Conservation (phyloP, 208 protist species). For the Trypanosoma brucei region DNA sequence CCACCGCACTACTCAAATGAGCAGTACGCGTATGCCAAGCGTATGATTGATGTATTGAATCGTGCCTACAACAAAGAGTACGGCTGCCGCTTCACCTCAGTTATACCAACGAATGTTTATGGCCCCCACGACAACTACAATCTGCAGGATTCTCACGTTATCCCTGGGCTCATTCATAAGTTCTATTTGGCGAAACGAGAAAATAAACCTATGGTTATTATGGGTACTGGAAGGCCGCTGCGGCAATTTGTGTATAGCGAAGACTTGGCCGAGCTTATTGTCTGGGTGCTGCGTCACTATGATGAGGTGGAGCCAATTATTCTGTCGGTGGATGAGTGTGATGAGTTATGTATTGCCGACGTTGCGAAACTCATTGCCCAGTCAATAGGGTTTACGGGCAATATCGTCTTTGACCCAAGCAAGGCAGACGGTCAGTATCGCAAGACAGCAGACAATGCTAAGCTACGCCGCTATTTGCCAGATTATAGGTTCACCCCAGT, state of each 20-base stretch:
- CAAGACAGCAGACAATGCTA: slow-evolving; percentile 91
- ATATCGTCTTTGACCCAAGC: slow-evolving; percentile 82
- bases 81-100: slow-evolving; percentile 80
- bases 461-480: slow-evolving; percentile 67
- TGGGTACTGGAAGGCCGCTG: slow-evolving; percentile 89
- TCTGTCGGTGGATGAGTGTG: slow-evolving; percentile 84
- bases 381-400: slow-evolving; percentile 78
- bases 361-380: slow-evolving; percentile 70
- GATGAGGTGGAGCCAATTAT: slow-evolving; percentile 85
- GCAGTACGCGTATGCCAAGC: slow-evolving; percentile 92
- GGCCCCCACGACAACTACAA: slow-evolving; percentile 91
- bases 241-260: slow-evolving; percentile 93
- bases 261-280: slow-evolving; percentile 76
- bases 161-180: slow-evolving; percentile 93
- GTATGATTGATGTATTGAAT: slow-evolving; percentile 92
- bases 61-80: slow-evolving; percentile 71
- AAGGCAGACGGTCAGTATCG: slow-evolving; percentile 93
- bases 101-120: slow-evolving; percentile 95
- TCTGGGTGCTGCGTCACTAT: slow-evolving; percentile 81
- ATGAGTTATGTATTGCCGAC: slow-evolving; percentile 87
- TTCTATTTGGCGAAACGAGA: slow-evolving; percentile 80
- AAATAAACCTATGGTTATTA: slow-evolving; percentile 62
- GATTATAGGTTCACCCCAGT: slow-evolving; percentile 90
- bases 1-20: slow-evolving; percentile 91
- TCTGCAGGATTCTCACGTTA: slow-evolving; percentile 79